phyloP scores from a whole-genome alignment of 306 rosid genomes.

The Ammopiptanthus mongolicus region DNA sequence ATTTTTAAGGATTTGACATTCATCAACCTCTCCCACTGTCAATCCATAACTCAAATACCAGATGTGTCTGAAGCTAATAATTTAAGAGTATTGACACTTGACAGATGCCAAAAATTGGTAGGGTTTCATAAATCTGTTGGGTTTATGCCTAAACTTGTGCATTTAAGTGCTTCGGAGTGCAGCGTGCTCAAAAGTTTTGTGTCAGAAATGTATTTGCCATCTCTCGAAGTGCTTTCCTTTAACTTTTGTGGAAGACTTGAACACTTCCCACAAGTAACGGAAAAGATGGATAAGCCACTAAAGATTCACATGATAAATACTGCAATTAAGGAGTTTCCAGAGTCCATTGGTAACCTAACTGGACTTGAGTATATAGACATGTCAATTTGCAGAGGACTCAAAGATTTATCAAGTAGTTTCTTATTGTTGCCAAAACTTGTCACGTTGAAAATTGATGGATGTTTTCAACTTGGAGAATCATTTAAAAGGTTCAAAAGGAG shows the following conservation, averaged over 20 bases:
- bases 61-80: slow-evolving; percentile 1
- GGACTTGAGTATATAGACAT: slow-evolving; percentile 10
- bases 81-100: not conserved
- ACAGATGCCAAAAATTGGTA: not conserved
- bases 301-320: not conserved
- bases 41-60: slow-evolving; percentile 3
- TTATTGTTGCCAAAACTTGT: not conserved
- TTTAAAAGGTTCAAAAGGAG: not conserved
- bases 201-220: not conserved
- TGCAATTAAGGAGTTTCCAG: slow-evolving; percentile 11
- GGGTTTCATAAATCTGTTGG: not conserved
- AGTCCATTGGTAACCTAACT: slow-evolving; percentile 1
- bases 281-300: not conserved
- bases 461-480: not conserved
- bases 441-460: not conserved
- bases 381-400: not conserved
- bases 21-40: slow-evolving; percentile 1
- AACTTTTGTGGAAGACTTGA: not conserved
- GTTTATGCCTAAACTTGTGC: not conserved
- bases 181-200: not conserved
- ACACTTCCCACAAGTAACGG: not conserved
- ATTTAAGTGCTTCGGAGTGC: not conserved
- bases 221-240: slow-evolving; percentile 7
- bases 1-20: slow-evolving; percentile 1
- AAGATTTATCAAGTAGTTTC: not conserved